Conservation (phyloP, 2,329 filamentous ascomycete genomes). For the Microdochium bolleyi region DNA sequence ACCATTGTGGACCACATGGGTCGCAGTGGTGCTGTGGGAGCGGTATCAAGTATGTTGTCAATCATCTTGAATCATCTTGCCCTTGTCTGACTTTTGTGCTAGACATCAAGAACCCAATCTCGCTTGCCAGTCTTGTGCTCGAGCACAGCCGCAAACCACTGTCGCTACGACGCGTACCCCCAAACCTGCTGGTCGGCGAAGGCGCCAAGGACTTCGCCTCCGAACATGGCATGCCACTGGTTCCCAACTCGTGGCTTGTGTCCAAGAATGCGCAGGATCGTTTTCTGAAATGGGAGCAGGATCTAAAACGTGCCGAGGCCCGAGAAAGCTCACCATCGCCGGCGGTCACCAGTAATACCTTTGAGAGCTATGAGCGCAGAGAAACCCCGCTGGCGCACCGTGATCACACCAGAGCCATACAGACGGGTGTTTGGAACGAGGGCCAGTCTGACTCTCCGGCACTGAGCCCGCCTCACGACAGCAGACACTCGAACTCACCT, state of each 20-base stretch:
- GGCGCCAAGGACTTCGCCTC: constrained; percentile 83
- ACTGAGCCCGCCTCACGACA: constrained; percentile 10
- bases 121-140: constrained; percentile 74
- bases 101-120: constrained; percentile 93
- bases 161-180: constrained; percentile 82
- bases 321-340: constrained; percentile 25
- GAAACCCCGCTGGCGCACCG: constrained; percentile 16
- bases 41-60: constrained; percentile 66
- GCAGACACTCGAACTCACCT: neutral
- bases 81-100: constrained; percentile 7
- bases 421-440: constrained; percentile 54
- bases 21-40: constrained; percentile 86
- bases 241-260: constrained; percentile 71
- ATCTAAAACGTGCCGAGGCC: constrained; percentile 56
- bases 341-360: constrained; percentile 7
- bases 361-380: constrained; percentile 5
- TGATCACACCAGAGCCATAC: constrained; percentile 46
- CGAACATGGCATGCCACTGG: constrained; percentile 64
- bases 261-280: constrained; percentile 72
- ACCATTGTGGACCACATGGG: constrained; percentile 87
- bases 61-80: neutral
- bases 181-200: constrained; percentile 80
- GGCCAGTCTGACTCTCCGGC: constrained; percentile 52
- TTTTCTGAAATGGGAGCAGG: constrained; percentile 70
- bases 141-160: constrained; percentile 68